These are phyloP conservation scores for Elymus sibiricus DNA, from an alignment of 176 grass and related monocot genomes.

Conservation along the genomic window DNA sequence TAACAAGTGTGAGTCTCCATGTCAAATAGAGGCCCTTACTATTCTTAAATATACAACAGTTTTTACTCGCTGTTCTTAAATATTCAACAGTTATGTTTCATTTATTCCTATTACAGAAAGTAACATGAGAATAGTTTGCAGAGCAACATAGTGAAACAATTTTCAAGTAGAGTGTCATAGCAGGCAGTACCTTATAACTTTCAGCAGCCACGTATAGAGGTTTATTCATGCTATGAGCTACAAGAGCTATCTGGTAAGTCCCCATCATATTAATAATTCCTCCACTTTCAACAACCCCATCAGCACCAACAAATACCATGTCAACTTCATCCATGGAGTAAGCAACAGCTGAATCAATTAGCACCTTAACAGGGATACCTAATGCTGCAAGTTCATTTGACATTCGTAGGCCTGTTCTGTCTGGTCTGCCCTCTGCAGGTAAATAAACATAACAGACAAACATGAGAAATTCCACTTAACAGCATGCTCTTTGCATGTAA, in stretches of 20 bases:
- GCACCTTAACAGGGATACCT: constrained; percentile 83
- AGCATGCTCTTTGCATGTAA: not conserved
- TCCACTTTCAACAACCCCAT: constrained; percentile 97
- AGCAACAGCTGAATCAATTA: constrained; percentile 93
- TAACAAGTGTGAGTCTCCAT: not conserved
- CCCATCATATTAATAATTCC: constrained; percentile 99
- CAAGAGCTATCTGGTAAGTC: constrained; percentile 96
- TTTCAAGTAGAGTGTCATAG: not conserved
- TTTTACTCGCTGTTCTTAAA: not conserved
- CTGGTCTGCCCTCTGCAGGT: constrained; percentile 88
- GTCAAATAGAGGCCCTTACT: not conserved
- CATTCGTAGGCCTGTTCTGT: constrained; percentile 79
- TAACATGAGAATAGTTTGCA: not conserved
- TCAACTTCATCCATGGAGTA: constrained; percentile 95
- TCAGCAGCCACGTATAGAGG: constrained; percentile 96
- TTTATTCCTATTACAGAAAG: constrained; percentile 3
- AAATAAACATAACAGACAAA: constrained; percentile 20
- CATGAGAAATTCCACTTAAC: constrained; percentile 13
- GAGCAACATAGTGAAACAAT: not conserved
- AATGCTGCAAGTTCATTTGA: constrained; percentile 87
- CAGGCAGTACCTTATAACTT: constrained; percentile 83
- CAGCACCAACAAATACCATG: constrained; percentile 96
- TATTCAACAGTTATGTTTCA: not conserved
- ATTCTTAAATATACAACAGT: not conserved
- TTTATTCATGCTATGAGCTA: constrained; percentile 92